Evolutionary conservation across 1,139 yeast species (phyloP).

Genomic region (Hyphopichia buzzinii): DNA sequence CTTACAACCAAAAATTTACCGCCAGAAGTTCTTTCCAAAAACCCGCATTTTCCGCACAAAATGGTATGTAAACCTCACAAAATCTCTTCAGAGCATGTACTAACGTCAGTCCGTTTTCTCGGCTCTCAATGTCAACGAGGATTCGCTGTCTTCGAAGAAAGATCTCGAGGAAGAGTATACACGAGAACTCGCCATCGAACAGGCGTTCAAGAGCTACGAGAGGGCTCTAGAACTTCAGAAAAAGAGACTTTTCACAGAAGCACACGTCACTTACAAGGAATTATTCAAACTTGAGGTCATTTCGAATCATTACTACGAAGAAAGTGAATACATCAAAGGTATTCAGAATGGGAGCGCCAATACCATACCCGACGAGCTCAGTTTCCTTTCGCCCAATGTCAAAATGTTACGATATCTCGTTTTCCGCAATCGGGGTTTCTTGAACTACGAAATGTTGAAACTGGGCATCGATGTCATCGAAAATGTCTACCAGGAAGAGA

Average conservation of each 20-base stretch:
- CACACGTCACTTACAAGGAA: conserved; percentile 57
- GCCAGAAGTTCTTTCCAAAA: no score
- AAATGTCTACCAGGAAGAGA: conserved; percentile 10
- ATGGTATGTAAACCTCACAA: not conserved
- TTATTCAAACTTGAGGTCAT: conserved; percentile 70
- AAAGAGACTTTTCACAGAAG: conserved; percentile 41
- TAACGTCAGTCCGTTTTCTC: conserved; percentile 59
- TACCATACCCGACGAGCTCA: conserved; percentile 39
- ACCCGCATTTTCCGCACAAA: not conserved
- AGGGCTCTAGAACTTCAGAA: conserved; percentile 65
- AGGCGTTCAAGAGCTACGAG: conserved; percentile 76
- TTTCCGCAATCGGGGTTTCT: conserved; percentile 76
- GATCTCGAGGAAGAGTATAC: conserved; percentile 83
- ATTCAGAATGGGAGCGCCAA: conserved; percentile 38
- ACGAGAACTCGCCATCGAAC: conserved; percentile 83
- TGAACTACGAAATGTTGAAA: conserved; percentile 52
- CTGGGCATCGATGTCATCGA: conserved; percentile 8
- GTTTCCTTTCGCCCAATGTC: conserved; percentile 63
- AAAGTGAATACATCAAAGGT: conserved; percentile 37
- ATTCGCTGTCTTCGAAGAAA: conserved; percentile 49
- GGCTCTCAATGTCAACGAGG: conserved; percentile 77
- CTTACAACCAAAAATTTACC: no score
- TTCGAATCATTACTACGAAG: conserved; percentile 48
- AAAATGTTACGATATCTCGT: conserved; percentile 73
- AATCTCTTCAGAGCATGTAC: not conserved